These are phyloP conservation scores for Tagetes patula DNA, from an alignment of 129 eudicot species.

Conservation along the genomic window DNA sequence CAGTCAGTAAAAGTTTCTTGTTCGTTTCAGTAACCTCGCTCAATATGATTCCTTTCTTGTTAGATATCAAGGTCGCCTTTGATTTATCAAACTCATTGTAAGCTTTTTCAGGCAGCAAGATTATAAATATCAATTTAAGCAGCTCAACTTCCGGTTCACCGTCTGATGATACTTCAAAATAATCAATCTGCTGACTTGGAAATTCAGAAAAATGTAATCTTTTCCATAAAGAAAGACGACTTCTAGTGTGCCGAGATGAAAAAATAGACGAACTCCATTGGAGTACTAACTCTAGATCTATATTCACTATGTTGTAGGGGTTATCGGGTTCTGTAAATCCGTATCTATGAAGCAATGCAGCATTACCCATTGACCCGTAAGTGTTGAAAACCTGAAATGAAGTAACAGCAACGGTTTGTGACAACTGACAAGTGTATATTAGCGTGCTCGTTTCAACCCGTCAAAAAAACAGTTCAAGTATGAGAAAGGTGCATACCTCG, in stretches of 20 bases:
- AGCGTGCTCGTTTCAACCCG: not conserved
- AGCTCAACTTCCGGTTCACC: slow-evolving; percentile 90
- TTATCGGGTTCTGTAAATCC: slow-evolving; percentile 88
- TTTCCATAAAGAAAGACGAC: slow-evolving; percentile 71
- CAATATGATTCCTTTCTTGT: slow-evolving; percentile 26
- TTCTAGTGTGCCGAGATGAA: slow-evolving; percentile 63
- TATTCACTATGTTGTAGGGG: slow-evolving; percentile 76
- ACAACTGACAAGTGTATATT: not conserved
- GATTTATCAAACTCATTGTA: slow-evolving; percentile 35
- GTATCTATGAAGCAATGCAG: slow-evolving; percentile 94
- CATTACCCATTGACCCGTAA: slow-evolving; percentile 88
- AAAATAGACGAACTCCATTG: slow-evolving; percentile 74
- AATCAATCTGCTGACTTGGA: slow-evolving; percentile 56
- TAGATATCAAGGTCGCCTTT: slow-evolving; percentile 11
- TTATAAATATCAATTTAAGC: slow-evolving; percentile 61
- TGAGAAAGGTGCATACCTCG: slow-evolving; percentile 54
- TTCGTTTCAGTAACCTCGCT: slow-evolving; percentile 36
- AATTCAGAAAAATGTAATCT: slow-evolving; percentile 51
- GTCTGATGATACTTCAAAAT: slow-evolving; percentile 72
- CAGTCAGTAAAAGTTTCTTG: slow-evolving; percentile 50
- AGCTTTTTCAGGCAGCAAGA: slow-evolving; percentile 55
- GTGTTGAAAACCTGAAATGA: slow-evolving; percentile 82
- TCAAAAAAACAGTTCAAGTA: not conserved
- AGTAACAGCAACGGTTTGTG: not conserved
- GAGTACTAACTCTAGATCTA: slow-evolving; percentile 69